Percentiles rank a stretch among this genome's conserved stretches.
Evolutionary conservation across 441 rosid genomes (phyloP).

Genomic region (Corymbia calophylla): DNA sequence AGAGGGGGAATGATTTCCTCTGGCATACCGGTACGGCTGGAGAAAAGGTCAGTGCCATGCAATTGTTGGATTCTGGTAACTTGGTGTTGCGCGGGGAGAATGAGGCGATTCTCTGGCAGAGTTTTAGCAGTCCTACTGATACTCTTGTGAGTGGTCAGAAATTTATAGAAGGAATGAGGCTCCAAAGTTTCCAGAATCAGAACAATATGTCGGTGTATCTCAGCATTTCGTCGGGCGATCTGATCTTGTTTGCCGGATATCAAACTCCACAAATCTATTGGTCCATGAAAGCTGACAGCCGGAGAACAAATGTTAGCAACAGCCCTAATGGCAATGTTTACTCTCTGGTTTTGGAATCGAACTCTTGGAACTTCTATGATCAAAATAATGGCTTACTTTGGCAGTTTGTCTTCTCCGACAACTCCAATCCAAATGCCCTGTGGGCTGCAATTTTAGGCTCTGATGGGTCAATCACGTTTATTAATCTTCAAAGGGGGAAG

Average conservation of each 20-base stretch:
- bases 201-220: conserved; percentile 1
- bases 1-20: not conserved
- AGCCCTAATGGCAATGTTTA: conserved; percentile 1
- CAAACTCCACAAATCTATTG: conserved; percentile 21
- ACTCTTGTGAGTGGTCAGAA: conserved; percentile 29
- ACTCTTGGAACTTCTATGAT: conserved; percentile 32
- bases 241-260: conserved; percentile 18
- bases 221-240: conserved; percentile 12
- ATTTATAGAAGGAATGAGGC: conserved; percentile 20
- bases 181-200: conserved; percentile 7
- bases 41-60: conserved; percentile 8
- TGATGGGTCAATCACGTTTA: conserved; percentile 10
- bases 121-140: conserved; percentile 25
- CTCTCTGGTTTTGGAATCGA: conserved; percentile 15
- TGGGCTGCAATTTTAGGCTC: conserved; percentile 26
- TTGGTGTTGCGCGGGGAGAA: conserved; percentile 23
- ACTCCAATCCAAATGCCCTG: conserved; percentile 7
- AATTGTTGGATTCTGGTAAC: conserved; percentile 26
- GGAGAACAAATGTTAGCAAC: not conserved
- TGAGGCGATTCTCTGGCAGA: conserved; percentile 22
- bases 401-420: conserved; percentile 16
- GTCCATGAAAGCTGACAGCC: conserved; percentile 11
- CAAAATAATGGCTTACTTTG: conserved; percentile 7
- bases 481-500: conserved; percentile 11
- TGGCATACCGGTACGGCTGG: conserved; percentile 26